A percentile compares a stretch with the other conserved stretches of the same genome.
Evolutionary conservation across 2,329 filamentous ascomycete genomes (phyloP).

Genomic region (Aspergillus novoparasiticus): DNA sequence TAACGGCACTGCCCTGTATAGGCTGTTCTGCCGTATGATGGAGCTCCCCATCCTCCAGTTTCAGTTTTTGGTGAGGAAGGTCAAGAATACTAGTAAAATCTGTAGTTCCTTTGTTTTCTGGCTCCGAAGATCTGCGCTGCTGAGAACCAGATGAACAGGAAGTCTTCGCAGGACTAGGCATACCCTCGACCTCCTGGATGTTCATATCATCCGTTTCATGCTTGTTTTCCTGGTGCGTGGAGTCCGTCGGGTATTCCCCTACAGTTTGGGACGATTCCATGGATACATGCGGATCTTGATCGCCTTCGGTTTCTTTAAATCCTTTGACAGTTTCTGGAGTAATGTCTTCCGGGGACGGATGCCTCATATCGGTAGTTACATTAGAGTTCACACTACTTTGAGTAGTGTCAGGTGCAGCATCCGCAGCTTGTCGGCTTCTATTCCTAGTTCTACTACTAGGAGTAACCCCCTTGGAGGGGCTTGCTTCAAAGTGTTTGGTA

Average conservation of each 20-base stretch:
- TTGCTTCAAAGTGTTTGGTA: slow-evolving; percentile 19
- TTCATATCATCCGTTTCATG: slow-evolving; percentile 5
- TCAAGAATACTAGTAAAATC: slow-evolving; percentile 19
- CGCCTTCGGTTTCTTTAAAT: slow-evolving; percentile 3
- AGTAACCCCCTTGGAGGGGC: slow-evolving; percentile 17
- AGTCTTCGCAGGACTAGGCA: slow-evolving; percentile 14
- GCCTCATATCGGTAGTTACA: slow-evolving; percentile 13
- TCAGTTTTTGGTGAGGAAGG: slow-evolving; percentile 32
- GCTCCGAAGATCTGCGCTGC: slow-evolving; percentile 32
- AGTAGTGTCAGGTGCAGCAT: slow-evolving; percentile 12
- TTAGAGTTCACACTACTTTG: neutral
- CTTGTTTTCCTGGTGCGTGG: slow-evolving; percentile 9
- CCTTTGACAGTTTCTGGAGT: slow-evolving; percentile 15
- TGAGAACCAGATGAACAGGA: slow-evolving; percentile 21
- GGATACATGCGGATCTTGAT: neutral
- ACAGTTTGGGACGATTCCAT: slow-evolving; percentile 1
- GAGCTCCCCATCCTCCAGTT: slow-evolving; percentile 33
- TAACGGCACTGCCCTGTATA: slow-evolving; percentile 26
- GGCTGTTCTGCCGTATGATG: slow-evolving; percentile 24
- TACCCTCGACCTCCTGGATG: slow-evolving; percentile 7
- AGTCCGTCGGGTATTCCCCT: slow-evolving; percentile 15
- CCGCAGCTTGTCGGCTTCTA: slow-evolving; percentile 15
- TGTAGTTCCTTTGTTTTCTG: slow-evolving; percentile 20
- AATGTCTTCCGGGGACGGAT: slow-evolving; percentile 17
- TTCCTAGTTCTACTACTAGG: slow-evolving; percentile 20